Base-by-base conservation (phyloP, 2,329 filamentous ascomycete genomes). In the Rutstroemia sydowiana region DNA sequence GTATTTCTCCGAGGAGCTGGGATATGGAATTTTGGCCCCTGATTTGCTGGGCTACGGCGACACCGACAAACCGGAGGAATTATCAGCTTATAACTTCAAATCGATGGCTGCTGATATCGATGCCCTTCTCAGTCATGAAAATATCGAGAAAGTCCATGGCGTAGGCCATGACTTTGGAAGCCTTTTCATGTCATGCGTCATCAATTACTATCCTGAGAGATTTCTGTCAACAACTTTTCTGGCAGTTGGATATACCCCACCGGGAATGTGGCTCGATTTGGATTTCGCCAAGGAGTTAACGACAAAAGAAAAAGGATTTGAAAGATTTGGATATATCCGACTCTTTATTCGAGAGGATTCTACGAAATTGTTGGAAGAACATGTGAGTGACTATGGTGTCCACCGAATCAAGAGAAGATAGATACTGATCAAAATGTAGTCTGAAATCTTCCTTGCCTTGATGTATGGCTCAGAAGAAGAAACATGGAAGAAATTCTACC, bases 11-110 rank as follows among this genome's bases (percentile, higher is more conserved):
- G 55, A 6, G 71, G 70, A 1, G 70, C 73, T 52, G 72, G 73
- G 70, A 1, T 70, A 73, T 52, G 72, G 73, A 0, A 60, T 75
- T 11, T 46, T 76, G 0, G 72, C 65, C 0, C 67, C 67, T 0
- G 73, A 76, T 54, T 58, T 74, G 1, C 62, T 72, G 2, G 69
- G 69, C 3, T 71, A 68, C 40, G 69, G 68, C 11, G 63, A 59
- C 16, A 69, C 64, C 5, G 61, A 63, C 44, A 67, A 66, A 32
- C 68, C 68, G 1, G 50, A 51, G 1, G 52, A 60, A 2, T 11
- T 62, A 1, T 52, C 59, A 11, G 54, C 57, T 0, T 71, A 71
- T 47, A 58, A 55, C 5, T 49, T 63, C 34, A 66, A 66, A 40
- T 47, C 21, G 2, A 66, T 70, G 61, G 57, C 62, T 3, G 57